Evolutionary conservation across 2,329 filamentous ascomycete genomes (phyloP).

Genomic region (Emmonsiellopsis sp.): DNA sequence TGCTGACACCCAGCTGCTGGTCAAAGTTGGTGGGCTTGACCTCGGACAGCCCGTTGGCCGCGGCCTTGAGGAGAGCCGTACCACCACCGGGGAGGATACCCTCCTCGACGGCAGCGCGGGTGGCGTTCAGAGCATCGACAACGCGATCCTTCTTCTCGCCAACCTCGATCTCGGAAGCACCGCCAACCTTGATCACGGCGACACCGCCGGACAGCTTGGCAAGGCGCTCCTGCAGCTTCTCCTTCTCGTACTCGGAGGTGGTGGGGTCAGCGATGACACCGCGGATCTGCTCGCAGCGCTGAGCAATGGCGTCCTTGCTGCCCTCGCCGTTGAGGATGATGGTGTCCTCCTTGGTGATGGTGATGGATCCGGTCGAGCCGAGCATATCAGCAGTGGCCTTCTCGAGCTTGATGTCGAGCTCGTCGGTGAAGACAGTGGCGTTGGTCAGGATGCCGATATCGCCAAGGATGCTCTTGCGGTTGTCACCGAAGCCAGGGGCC

Average conservation of each 20-base stretch:
- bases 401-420: constrained; percentile 98
- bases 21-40: constrained; percentile 94
- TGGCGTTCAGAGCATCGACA: constrained; percentile 95
- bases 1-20: constrained; percentile 95
- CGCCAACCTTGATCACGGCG: constrained; percentile 98
- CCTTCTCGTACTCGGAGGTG: constrained; percentile 99
- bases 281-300: constrained; percentile 98
- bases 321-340: constrained; percentile 97
- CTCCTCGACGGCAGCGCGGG: constrained; percentile 95
- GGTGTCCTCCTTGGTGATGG: constrained; percentile 99
- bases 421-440: constrained; percentile 93
- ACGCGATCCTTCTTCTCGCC: constrained; percentile 99
- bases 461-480: constrained; percentile 98
- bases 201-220: constrained; percentile 99
- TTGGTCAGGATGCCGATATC: constrained; percentile 94
- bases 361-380: constrained; percentile 94
- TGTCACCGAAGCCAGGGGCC: constrained; percentile 98
- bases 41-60: constrained; percentile 71
- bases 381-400: constrained; percentile 95
- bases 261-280: constrained; percentile 88
- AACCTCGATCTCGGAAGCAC: constrained; percentile 95
- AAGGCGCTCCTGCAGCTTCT: constrained; percentile 99
- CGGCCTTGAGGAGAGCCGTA: constrained; percentile 94
- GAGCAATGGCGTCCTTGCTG: constrained; percentile 82
- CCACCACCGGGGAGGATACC: constrained; percentile 98